Base-by-base conservation (phyloP, 805 yeast genomes). In the Metschnikowia lunata region DNA sequence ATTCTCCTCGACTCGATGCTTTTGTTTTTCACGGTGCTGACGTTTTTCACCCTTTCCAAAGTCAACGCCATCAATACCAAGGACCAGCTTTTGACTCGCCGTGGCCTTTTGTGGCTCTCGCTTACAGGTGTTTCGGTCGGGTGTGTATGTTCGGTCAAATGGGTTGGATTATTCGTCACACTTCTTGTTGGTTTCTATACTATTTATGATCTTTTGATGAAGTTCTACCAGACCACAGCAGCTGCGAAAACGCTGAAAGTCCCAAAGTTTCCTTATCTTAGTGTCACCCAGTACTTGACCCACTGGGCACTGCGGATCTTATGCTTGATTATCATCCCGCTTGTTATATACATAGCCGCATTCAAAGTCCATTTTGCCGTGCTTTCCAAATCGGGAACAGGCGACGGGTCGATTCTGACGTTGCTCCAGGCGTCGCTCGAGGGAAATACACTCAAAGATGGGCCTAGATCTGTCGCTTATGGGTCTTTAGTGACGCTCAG, bases 361-460 rank as follows among this genome's bases (percentile, higher is more conserved):
- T 93, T 93, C 75, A 85, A 82, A 59, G 69, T 86, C 34, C 99
- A 93, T 63, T 93, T 93, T 56, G 57, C 75, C 14, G 68, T 89
- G 32, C 75, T 93, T 45, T 79, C 76, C 57, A 82, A 81, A 56
- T 78, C 95, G 1, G 99, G 99, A 14, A 82, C 96, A 0, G 99
- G 98, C 34, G 96, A 91, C 63, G 85, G 95, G 3, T 82, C 93
- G 41, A 87, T 93, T 69, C 83, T 93, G 13, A 83, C 97, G 0
- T 73, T 91, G 41, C 83, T 93, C 66, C 99, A 93, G 65, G 90
- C 91, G 8, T 87, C 91, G 47, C 70, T 93, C 50, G 75, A 76
- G 40, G 87, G 85, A 9, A 79, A 82, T 38, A 76, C 80, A 13
- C 74, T 91, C 41, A 73, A 71, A 30, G 62, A 75, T 23, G 88